phyloP scores from a whole-genome alignment of 306 rosid genomes.

The Prunus mume region DNA sequence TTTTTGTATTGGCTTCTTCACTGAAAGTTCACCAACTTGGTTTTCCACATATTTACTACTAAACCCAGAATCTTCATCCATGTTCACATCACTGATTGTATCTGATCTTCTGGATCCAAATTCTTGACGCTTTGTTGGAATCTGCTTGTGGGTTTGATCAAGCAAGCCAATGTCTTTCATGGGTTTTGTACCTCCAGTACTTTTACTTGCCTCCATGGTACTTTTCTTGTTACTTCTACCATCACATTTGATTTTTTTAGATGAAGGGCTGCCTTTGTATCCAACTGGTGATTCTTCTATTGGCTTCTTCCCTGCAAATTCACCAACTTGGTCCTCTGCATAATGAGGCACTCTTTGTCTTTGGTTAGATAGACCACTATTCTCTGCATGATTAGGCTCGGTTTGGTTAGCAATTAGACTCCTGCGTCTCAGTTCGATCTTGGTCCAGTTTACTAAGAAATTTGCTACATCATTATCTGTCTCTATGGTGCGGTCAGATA shows the following conservation, averaged over 20 bases:
- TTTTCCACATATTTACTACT: background rate
- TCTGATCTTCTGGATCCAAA: background rate
- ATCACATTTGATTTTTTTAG: background rate
- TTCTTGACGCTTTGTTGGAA: background rate
- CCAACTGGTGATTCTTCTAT: background rate
- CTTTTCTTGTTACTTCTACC: background rate
- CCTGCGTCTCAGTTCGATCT: background rate
- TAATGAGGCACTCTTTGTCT: background rate
- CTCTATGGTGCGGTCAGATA: background rate
- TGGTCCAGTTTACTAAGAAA: background rate
- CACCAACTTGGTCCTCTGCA: background rate
- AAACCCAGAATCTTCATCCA: background rate
- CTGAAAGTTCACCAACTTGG: background rate
- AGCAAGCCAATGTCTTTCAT: background rate
- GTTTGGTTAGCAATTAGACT: background rate
- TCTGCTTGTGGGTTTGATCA: background rate
- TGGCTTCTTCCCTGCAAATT: background rate
- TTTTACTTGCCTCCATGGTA: background rate
- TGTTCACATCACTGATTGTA: background rate
- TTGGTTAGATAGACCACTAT: background rate
- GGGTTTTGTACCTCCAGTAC: background rate
- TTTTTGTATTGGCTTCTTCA: background rate
- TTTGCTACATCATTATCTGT: background rate
- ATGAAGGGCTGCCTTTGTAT: background rate
- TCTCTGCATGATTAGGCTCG: background rate